A percentile compares a stretch with the other conserved stretches of the same genome.
These are phyloP conservation scores for Penicillium expansum DNA, from an alignment of 2,329 filamentous ascomycete genomes.

Conservation along the genomic window DNA sequence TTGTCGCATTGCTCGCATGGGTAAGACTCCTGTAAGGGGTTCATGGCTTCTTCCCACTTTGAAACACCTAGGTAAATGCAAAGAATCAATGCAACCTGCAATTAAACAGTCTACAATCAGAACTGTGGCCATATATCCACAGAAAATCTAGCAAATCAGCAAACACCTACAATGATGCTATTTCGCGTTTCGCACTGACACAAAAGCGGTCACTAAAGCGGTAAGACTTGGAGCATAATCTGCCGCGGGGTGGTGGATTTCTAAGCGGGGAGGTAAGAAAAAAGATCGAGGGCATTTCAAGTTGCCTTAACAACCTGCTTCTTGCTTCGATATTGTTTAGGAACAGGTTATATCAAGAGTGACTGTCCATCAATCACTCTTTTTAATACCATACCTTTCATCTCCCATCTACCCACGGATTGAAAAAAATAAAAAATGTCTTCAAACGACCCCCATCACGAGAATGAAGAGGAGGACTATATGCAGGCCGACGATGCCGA, in stretches of 20 bases:
- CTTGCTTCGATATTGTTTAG: not conserved
- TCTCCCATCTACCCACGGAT: not conserved
- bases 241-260: conserved; percentile 25
- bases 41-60: not conserved
- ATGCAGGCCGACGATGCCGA: conserved; percentile 74
- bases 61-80: not conserved
- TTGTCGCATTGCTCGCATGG: conserved; percentile 4
- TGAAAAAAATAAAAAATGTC: conserved; percentile 29
- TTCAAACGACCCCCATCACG: conserved; percentile 39
- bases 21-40: not conserved
- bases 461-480: conserved; percentile 67
- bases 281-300: conserved; percentile 17
- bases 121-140: not conserved
- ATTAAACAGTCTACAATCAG: not conserved
- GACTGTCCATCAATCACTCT: not conserved
- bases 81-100: not conserved
- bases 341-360: not conserved
- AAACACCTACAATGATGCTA: not conserved
- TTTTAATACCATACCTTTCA: not conserved
- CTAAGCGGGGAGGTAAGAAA: conserved; percentile 24
- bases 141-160: not conserved
- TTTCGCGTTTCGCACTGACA: not conserved
- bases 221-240: not conserved
- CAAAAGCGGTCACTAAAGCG: conserved; percentile 4
- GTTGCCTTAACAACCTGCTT: not conserved